Percentiles rank a stretch among this genome's conserved stretches.
These are phyloP conservation scores for Leptographium galeiforme DNA, from an alignment of 2,329 filamentous ascomycete genomes.

Conservation along the genomic window DNA sequence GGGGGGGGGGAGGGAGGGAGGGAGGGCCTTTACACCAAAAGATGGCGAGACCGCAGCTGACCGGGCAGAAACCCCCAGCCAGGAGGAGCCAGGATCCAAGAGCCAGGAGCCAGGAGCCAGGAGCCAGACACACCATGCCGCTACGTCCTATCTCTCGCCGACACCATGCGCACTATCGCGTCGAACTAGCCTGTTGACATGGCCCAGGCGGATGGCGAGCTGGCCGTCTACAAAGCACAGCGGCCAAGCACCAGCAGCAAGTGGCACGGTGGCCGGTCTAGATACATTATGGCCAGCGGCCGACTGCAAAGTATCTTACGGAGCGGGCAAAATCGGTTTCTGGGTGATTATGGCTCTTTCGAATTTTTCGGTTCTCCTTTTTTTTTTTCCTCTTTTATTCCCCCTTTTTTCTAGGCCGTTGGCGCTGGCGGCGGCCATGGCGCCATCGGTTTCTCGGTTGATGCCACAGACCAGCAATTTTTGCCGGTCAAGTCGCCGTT, in stretches of 20 bases:
- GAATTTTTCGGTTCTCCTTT: neutral
- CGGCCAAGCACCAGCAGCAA: neutral
- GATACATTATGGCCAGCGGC: neutral
- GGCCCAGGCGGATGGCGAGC: constrained; percentile 8
- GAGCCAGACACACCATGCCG: neutral
- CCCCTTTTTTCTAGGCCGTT: neutral
- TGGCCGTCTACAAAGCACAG: neutral
- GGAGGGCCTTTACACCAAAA: too few species aligned
- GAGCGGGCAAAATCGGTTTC: neutral
- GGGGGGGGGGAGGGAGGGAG: too few species aligned
- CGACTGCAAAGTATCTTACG: neutral
- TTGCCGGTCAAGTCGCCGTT: neutral
- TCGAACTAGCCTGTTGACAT: constrained; percentile 7
- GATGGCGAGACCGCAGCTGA: too few species aligned
- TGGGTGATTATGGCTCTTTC: too few species aligned
- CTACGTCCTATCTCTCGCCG: neutral
- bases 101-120: neutral
- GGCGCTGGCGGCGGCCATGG: constrained; percentile 11
- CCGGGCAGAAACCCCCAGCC: neutral
- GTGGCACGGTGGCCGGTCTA: neutral
- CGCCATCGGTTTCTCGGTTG: constrained; percentile 16
- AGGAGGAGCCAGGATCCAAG: neutral
- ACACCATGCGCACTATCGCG: constrained; percentile 1
- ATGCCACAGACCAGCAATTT: constrained; percentile 11
- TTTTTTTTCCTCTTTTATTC: neutral